Conservation (phyloP, 2,329 filamentous ascomycete species). For the Harringtonia lauricola region DNA sequence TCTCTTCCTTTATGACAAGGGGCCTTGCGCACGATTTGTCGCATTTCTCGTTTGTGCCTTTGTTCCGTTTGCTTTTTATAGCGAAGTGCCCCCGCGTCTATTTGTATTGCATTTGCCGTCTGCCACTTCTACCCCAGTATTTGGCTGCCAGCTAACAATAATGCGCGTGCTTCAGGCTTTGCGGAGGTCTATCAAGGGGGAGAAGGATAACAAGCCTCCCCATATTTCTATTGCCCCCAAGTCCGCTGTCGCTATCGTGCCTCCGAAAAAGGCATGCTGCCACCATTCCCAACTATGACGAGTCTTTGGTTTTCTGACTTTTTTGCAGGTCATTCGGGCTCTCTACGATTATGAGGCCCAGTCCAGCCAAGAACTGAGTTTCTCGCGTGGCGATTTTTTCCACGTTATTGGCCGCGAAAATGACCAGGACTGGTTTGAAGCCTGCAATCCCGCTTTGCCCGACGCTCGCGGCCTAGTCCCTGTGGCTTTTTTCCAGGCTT, state of each 20-base stretch:
- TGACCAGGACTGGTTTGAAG: slow-evolving; percentile 95
- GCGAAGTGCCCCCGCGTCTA: no score
- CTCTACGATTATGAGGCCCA: slow-evolving; percentile 85
- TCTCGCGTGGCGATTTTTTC: slow-evolving; percentile 93
- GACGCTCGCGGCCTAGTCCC: slow-evolving; percentile 85
- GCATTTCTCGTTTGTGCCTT: no score
- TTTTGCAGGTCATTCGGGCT: slow-evolving; percentile 78
- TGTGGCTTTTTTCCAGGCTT: slow-evolving; percentile 82
- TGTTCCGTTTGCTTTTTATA: background rate
- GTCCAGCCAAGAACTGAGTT: slow-evolving; percentile 69
- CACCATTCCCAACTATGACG: background rate
- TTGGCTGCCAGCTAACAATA: slow-evolving; percentile 24
- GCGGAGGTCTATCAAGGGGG: slow-evolving; percentile 81
- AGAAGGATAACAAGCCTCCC: slow-evolving; percentile 62
- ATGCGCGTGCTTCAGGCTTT: slow-evolving; percentile 53
- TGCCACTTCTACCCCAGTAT: background rate
- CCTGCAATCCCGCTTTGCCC: slow-evolving; percentile 84
- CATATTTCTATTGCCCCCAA: slow-evolving; percentile 74
- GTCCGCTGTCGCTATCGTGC: slow-evolving; percentile 76
- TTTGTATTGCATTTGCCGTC: no score
- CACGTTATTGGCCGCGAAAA: slow-evolving; percentile 95
- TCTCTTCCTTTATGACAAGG: no score
- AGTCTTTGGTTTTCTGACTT: background rate
- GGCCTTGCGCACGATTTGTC: no score
- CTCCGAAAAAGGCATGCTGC: slow-evolving; percentile 74